phyloP scores from a whole-genome alignment of 495 filamentous ascomycete species.

The Friedmanniomyces endolithicus region DNA sequence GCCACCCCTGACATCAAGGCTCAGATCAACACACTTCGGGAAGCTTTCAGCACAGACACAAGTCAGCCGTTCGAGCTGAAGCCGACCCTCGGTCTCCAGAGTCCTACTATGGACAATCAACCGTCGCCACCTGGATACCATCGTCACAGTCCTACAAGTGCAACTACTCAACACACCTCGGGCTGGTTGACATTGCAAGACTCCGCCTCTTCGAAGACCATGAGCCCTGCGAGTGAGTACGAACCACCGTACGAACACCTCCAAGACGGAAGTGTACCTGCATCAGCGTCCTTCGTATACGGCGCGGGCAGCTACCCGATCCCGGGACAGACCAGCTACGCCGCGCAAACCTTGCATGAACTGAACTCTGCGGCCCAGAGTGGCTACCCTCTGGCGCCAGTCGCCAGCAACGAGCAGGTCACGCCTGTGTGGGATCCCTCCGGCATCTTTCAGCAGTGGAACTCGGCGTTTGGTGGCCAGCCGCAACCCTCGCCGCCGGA shows the following conservation, averaged over 20 bases:
- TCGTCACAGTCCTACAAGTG: background rate
- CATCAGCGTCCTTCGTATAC: background rate
- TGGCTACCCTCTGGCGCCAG: slow-evolving; percentile 7
- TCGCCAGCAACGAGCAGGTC: slow-evolving; percentile 21
- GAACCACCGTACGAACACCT: slow-evolving; percentile 1
- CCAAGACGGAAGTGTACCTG: background rate
- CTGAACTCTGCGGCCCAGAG: slow-evolving; percentile 9
- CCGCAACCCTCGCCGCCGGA: slow-evolving; percentile 24
- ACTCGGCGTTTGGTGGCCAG: slow-evolving; percentile 65
- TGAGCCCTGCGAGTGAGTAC: slow-evolving; percentile 11
- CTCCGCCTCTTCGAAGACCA: slow-evolving; percentile 5
- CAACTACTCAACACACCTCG: slow-evolving; percentile 1
- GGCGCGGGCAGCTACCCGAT: background rate
- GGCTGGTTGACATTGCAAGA: slow-evolving; percentile 9
- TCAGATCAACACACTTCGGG: slow-evolving; percentile 78
- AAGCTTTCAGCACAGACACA: slow-evolving; percentile 84
- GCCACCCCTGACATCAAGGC: slow-evolving; percentile 86
- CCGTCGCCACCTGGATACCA: slow-evolving; percentile 24
- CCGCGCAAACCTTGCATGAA: background rate
- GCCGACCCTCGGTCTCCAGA: slow-evolving; percentile 76
- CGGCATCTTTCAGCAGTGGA: slow-evolving; percentile 93
- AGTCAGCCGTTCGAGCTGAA: slow-evolving; percentile 81
- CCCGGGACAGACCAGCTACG: background rate
- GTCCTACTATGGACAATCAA: slow-evolving; percentile 47
- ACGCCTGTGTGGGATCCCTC: slow-evolving; percentile 71